These are phyloP conservation scores for Myriosclerotinia duriaeana DNA, from an alignment of 2,329 filamentous ascomycete genomes.

Conservation along the genomic window DNA sequence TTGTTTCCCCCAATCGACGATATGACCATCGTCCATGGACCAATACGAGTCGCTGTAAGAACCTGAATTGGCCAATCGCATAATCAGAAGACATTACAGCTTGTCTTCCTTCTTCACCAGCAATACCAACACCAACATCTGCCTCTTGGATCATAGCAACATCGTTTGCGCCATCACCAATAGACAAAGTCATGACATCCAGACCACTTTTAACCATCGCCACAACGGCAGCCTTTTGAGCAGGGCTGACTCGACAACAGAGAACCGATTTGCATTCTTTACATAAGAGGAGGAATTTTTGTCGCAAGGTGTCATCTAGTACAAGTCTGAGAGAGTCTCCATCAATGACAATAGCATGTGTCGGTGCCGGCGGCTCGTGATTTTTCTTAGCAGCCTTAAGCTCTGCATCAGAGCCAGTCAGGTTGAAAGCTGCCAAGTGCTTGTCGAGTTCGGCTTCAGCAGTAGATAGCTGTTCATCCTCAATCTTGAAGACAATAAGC, in stretches of 20 bases:
- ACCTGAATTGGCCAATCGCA: constrained; percentile 91
- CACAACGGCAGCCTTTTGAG: constrained; percentile 96
- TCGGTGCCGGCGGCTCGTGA: constrained; percentile 82
- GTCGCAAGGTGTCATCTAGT: constrained; percentile 76
- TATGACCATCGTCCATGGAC: constrained; percentile 98
- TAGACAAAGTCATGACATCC: constrained; percentile 92
- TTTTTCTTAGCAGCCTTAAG: constrained; percentile 74
- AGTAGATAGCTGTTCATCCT: constrained; percentile 64
- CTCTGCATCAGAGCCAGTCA: constrained; percentile 84
- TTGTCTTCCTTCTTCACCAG: constrained; percentile 86
- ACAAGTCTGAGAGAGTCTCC: constrained; percentile 90
- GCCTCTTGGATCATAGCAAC: constrained; percentile 98
- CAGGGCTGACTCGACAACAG: constrained; percentile 94
- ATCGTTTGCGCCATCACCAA: constrained; percentile 93
- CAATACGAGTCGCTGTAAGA: constrained; percentile 77
- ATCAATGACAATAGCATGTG: constrained; percentile 91
- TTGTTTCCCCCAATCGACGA: constrained; percentile 84
- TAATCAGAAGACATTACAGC: constrained; percentile 97
- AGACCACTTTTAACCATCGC: constrained; percentile 91
- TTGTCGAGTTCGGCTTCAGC: constrained; percentile 73
- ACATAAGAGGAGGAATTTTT: constrained; percentile 92
- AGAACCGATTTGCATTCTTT: constrained; percentile 96
- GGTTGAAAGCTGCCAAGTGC: constrained; percentile 68
- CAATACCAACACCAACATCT: constrained; percentile 94
- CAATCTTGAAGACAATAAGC: constrained; percentile 81